Base-by-base conservation (phyloP, 2,329 filamentous ascomycete genomes). In the Decorospora gaudefroyi region DNA sequence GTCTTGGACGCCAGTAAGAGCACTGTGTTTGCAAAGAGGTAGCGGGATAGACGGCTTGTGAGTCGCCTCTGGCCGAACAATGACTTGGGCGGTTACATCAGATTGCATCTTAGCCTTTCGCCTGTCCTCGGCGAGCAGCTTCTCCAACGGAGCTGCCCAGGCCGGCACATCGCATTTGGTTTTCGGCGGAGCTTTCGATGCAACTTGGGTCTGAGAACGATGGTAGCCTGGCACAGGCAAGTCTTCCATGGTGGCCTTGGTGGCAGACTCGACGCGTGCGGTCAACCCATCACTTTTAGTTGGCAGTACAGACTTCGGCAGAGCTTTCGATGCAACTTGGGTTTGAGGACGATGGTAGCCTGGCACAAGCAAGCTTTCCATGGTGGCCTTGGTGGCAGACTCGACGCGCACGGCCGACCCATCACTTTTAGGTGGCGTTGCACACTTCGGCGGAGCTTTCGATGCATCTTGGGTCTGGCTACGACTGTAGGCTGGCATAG, bases 1-100 rank as follows among this genome's bases (percentile, higher is more conserved):
- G 3, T n/a, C 19, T 36, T 36, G 22, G 1, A n/a, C 11, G 23
- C 22, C 11, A 26, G 16, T 30, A 7, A 10, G 6, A 16, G 13
- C 16, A 10, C 6, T 10, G 3, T 9, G 4, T 21, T 37, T 29
- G 2, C 49, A 27, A 10, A 46, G 16, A 23, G 49, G 44, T 0
- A 41, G 45, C 4, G 41, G 45, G 9, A 49, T 16, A 0, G 49
- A 51, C 2, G n/a, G 19, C n/a, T 38, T 28, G 7, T 9, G 34
- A 2, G 7, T 16, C 2, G 3, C 12, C 4, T 18, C 15, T 4
- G 28, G 21, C 16, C 23, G 25, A 18, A 12, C 2, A 9, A 18
- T 9, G 7, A 9, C 18, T 36, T 13, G 3, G 4, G 16, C 16
- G 9, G 17, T 6, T 28, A 15, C 4, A 30, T 7, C 17, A 23